phyloP scores from a whole-genome alignment of 352 stramenopile genomes.

The Aphanomyces astaci region DNA sequence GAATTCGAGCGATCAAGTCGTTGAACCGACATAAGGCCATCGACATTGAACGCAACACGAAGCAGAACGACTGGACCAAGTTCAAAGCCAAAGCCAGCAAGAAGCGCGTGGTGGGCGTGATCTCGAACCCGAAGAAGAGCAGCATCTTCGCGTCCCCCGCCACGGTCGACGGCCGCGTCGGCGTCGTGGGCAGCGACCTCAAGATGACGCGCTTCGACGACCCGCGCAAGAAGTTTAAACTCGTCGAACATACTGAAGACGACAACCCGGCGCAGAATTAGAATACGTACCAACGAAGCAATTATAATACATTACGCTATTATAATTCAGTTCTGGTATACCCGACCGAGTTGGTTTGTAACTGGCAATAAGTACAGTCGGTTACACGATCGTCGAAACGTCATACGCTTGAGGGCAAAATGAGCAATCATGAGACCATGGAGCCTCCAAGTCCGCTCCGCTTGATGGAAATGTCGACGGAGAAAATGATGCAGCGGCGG shows the following conservation, averaged over 20 bases:
- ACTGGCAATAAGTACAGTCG: too few species aligned
- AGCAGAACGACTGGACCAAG: constrained; percentile 79
- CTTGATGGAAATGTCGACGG: not conserved
- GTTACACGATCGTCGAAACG: too few species aligned
- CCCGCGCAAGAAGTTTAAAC: constrained; percentile 65
- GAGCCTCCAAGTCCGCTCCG: not conserved
- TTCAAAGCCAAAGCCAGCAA: constrained; percentile 79
- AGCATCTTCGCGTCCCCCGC: constrained; percentile 88
- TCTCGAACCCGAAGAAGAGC: constrained; percentile 66
- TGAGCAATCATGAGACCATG: too few species aligned
- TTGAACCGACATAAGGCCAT: constrained; percentile 81
- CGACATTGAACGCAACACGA: constrained; percentile 74
- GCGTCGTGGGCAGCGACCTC: constrained; percentile 80
- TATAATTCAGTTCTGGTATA: too few species aligned
- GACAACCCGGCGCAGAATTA: not conserved
- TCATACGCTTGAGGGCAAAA: too few species aligned
- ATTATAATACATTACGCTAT: too few species aligned
- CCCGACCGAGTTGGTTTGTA: too few species aligned
- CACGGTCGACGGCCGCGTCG: constrained; percentile 70
- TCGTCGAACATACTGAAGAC: not conserved
- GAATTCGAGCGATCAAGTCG: constrained; percentile 71
- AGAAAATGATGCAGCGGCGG: not conserved
- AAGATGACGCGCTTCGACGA: constrained; percentile 80
- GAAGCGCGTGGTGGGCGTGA: constrained; percentile 56
- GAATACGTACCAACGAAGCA: not conserved